Base-by-base conservation (phyloP, 371 early-diverging fungal species). In the Mucor plumbeus region DNA sequence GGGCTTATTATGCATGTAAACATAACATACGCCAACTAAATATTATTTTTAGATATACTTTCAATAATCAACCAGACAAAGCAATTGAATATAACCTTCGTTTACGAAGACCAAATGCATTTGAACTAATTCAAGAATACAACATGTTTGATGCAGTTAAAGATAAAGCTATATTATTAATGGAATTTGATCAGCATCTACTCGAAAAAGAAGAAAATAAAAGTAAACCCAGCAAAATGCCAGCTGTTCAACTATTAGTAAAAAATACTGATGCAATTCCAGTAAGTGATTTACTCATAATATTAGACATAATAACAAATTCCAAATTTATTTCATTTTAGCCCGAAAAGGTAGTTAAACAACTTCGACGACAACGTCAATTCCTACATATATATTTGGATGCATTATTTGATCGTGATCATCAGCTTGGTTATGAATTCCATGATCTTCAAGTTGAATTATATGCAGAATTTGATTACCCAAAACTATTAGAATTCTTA, bases 381-480 rank as follows among this genome's bases (percentile, higher is more conserved):
- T 90, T 85, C 57, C 74, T 97, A 33, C 93, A 95, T 70, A 85
- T 91, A 3, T 98, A 96, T 78, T 77, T 98, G 72, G 95, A 97
- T 78, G 93, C 96, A 0, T 76, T 97, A 19, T 94, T 92, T 72
- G 64, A 84, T 7, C 85, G 86, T 40, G 94, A 94, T 73, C 79
- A 88, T 50, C 90, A 90, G 40, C 82, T 93, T 53, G 90, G 92
- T 4, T 85, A 78, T 38, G 91, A 91, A 54, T 97, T 90, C 63
- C 95, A 95, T 72, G 86, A 93, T 64, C 53, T 88, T 31, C 97
- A 96, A 81, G 89, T 97, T 5, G 95, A 94, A 69, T 82, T 99
- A 21, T 97, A 97, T 76, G 97, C 97, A 21, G 96, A 94, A 43
- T 96, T 88, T 74, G 94, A 94, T 58, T 88, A 90, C 26, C 73